phyloP scores from a whole-genome alignment of 1,284 basidiomycete genomes.

The Rhodofomes roseus region DNA sequence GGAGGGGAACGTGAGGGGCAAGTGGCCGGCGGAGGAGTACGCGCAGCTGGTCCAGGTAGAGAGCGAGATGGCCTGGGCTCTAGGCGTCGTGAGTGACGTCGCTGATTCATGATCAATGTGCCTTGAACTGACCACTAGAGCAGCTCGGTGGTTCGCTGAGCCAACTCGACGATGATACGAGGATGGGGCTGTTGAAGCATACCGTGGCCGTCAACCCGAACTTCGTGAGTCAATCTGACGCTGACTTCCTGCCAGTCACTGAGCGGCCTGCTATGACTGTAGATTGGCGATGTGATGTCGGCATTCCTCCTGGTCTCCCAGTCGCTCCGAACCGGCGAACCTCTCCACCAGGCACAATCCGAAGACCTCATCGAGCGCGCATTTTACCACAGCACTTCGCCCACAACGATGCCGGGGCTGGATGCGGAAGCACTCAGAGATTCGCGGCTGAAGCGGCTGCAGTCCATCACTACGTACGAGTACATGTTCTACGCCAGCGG shows the following conservation, averaged over 20 bases:
- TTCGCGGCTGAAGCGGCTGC: slow-evolving; percentile 18
- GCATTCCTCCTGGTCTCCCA: slow-evolving; percentile 43
- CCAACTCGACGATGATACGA: slow-evolving; percentile 36
- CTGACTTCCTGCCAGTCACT: neutral
- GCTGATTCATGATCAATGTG: neutral
- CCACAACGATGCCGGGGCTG: slow-evolving; percentile 10
- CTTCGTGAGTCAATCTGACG: slow-evolving; percentile 31
- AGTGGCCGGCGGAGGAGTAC: slow-evolving; percentile 49
- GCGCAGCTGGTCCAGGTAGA: slow-evolving; percentile 36
- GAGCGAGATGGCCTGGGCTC: slow-evolving; percentile 38
- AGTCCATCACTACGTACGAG: slow-evolving; percentile 31
- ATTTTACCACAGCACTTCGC: slow-evolving; percentile 36
- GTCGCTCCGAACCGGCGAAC: slow-evolving; percentile 43
- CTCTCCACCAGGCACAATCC: slow-evolving; percentile 42
- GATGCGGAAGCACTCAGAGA: slow-evolving; percentile 18
- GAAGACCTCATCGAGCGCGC: slow-evolving; percentile 40
- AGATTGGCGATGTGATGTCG: slow-evolving; percentile 45
- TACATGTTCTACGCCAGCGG: slow-evolving; percentile 46
- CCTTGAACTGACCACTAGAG: neutral
- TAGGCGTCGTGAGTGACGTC: slow-evolving; percentile 35
- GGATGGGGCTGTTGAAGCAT: slow-evolving; percentile 35
- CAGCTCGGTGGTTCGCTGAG: slow-evolving; percentile 40
- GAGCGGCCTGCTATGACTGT: neutral
- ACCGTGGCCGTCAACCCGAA: slow-evolving; percentile 47
- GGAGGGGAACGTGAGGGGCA: slow-evolving; percentile 47